These are phyloP conservation scores for Phytophthora sansomeana DNA, from an alignment of 352 stramenopile genomes.

Conservation along the genomic window DNA sequence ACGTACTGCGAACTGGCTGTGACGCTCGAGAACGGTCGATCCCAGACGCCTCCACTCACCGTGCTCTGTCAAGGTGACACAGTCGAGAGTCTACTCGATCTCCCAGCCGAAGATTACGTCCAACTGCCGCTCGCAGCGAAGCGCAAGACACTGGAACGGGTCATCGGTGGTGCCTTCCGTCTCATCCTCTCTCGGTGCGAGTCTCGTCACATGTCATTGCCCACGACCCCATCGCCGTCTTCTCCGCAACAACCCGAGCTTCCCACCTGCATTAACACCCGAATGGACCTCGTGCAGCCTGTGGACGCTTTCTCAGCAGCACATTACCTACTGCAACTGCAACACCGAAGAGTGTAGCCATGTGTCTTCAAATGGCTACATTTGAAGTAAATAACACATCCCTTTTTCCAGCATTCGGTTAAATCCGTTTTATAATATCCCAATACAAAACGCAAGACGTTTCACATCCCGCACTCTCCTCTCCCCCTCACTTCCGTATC, in stretches of 20 bases:
- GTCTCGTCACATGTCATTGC: conserved; percentile 21
- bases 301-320: conserved; percentile 43
- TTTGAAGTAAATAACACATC: neutral
- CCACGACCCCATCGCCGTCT: neutral
- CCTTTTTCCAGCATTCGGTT: conserved; percentile 16
- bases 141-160: conserved; percentile 33
- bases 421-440: conserved; percentile 1
- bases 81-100: conserved; percentile 49
- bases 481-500: conserved; percentile 19
- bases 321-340: conserved; percentile 18
- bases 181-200: conserved; percentile 59
- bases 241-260: conserved; percentile 1
- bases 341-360: conserved; percentile 34
- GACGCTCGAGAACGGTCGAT: conserved; percentile 50
- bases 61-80: conserved; percentile 56
- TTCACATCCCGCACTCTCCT: conserved; percentile 21
- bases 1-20: conserved; percentile 54
- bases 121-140: conserved; percentile 58
- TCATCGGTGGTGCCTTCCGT: conserved; percentile 42
- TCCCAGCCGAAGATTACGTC: conserved; percentile 53
- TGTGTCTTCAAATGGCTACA: conserved; percentile 17
- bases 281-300: conserved; percentile 47
- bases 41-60: conserved; percentile 17
- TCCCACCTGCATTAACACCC: conserved; percentile 19
- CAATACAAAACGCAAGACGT: conserved; percentile 15